Conservation (phyloP, 257 asterid genomes). For the Ophiorrhiza pumila region DNA sequence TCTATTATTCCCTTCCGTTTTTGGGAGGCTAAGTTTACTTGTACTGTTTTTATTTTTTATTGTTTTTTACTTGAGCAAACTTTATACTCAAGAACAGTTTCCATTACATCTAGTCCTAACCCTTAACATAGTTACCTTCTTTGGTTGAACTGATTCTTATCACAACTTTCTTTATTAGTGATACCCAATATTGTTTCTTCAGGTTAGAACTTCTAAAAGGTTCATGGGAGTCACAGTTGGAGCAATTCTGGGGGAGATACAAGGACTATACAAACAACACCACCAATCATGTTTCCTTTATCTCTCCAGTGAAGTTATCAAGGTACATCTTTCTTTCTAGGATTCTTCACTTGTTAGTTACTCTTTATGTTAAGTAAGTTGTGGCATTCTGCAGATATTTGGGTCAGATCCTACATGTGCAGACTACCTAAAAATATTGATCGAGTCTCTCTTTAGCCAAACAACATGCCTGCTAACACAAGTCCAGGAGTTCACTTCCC, state of each 20-base stretch:
- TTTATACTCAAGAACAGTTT: no score
- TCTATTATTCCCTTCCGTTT: background rate
- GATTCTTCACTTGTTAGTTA: conserved; percentile 2
- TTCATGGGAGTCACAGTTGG: conserved; percentile 92
- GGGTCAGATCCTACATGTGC: conserved; percentile 97
- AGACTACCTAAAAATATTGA: conserved; percentile 67
- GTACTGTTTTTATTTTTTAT: background rate
- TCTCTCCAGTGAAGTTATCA: conserved; percentile 95
- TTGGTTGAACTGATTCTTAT: conserved; percentile 2
- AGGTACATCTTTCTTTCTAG: conserved; percentile 40
- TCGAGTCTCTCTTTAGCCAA: conserved; percentile 85
- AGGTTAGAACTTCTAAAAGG: conserved; percentile 93
- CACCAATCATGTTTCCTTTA: conserved; percentile 94
- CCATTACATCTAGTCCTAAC: background rate
- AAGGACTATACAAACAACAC: conserved; percentile 68
- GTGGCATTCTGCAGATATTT: conserved; percentile 57
- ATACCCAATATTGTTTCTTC: background rate
- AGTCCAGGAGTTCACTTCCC: conserved; percentile 77
- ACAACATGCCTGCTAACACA: conserved; percentile 68
- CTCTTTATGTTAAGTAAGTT: conserved; percentile 16
- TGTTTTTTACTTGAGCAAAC: no score
- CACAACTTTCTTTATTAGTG: background rate
- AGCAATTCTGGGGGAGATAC: conserved; percentile 94
- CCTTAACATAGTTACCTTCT: no score
- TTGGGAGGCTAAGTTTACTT: background rate